Evolutionary conservation across 306 rosid genomes (phyloP), one percentile per base, ranked within the genome.

Genomic region (Carpinus viminea): DNA sequence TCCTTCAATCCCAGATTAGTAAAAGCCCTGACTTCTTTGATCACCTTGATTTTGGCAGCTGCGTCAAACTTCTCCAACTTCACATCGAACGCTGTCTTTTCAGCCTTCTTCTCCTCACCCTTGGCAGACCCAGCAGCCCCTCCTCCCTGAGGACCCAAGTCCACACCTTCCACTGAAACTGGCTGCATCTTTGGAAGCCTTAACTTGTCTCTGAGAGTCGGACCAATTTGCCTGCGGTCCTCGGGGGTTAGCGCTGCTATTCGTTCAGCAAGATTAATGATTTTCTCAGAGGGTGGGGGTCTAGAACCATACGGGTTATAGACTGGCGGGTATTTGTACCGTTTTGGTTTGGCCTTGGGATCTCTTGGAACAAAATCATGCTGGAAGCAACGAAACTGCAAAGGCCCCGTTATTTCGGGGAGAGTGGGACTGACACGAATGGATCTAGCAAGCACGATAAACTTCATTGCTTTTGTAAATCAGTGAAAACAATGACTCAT

Each of bases 101-200:
- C 72, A 0, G 4, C 72, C 72, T 68, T 68, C 50, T 68, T 41
- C 51, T 68, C 72, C 51, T 68, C 72, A 38, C 15, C 72, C 72
- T 68, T 68, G n/a, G 72, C 24, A 38, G 71, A 66, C 9, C 72
- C 72, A 68, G 72, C 7, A 34, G 70, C 70, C 46, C 65, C 68
- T 18, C 69, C 69, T 68, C 28, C 72, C 28, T 68, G 72, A 17
- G 28, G 24, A 7, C 72, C 72, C 31, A 68, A 20, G 48, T 68
- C 72, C 2, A 68, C 10, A 18, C 51, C 72, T 41, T 68, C 72
- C 8, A 68, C 9, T 3, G 72, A 68, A 41, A 68, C 21, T 68
- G 72, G 72, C 17, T 68, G 72, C 72, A 68, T 51, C 72, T 68
- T 68, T 41, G 72, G 72, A 41, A 3, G 72, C 72, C 72, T 68